Evolutionary conservation across 768 basidiomycete genomes (phyloP), one percentile per base, ranked within the genome.

Genomic region (Termitomyces sp.): DNA sequence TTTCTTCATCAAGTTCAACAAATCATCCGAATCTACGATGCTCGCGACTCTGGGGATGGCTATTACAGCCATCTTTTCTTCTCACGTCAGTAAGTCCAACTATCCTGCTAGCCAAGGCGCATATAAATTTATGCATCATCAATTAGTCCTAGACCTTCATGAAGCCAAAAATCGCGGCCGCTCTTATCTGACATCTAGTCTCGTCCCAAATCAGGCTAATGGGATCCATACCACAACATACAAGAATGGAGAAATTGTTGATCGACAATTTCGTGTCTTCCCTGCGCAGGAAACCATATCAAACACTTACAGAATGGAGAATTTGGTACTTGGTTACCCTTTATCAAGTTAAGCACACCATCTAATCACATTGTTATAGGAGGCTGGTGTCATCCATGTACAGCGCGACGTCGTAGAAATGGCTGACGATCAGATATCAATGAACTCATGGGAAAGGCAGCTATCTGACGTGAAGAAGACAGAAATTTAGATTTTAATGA

Each of bases 1-100:
- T 13, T 63, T 63, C 41, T 63, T 63, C 50, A 49, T 63, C 52
- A 58, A 58, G 22, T 63, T 49, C 52, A 60, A 60, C 33, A 55
- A 56, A 13, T 49, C 52, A 4, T 63, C 59, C 3, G 57, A 60
- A 43, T 63, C 62, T 10, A 63, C 62, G 0, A 63, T 63, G 62
- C 57, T 63, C 13, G 62, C 62, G 11, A 63, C 56, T n/a, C 42
- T 63, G n/a, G 62, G 62, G 16, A 63, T 63, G 46, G 62, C 62
- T 7, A 40, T 58, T 6, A 63, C 62, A 3, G 59, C 62, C 6
- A 63, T 63, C 9, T 63, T 60, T 32, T 63, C 62, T 3, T 32
- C 43, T 12, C 62, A 44, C 27, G 62, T 63, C 18, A 63, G 62
- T 63, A 40, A 56, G 62, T 63, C 36, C 23, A 43, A 16, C 11